These are phyloP conservation scores for Blastobotrys robertii DNA, from an alignment of 805 yeast genomes.

Conservation along the genomic window DNA sequence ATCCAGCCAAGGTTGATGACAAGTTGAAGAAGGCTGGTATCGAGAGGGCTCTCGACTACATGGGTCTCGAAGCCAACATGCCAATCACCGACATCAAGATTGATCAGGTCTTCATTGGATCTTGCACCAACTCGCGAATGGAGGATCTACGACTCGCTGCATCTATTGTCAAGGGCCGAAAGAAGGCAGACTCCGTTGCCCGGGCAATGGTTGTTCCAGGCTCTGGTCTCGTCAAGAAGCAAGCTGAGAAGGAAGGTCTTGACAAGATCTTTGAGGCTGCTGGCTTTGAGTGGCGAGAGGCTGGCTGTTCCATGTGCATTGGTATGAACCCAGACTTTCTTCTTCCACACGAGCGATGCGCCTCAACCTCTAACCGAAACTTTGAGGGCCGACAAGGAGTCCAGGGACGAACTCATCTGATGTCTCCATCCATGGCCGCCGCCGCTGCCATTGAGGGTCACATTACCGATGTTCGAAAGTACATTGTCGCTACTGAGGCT, in stretches of 20 bases:
- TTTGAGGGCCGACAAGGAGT: constrained; percentile 99
- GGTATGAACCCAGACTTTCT: constrained; percentile 99
- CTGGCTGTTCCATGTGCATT: constrained; percentile 98
- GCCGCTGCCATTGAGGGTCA: constrained; percentile 93
- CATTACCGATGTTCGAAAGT: constrained; percentile 83
- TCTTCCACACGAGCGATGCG: constrained; percentile 93
- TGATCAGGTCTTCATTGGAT: constrained; percentile 95
- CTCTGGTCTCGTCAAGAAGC: constrained; percentile 85
- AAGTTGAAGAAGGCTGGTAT: constrained; percentile 73
- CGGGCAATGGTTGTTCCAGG: constrained; percentile 94
- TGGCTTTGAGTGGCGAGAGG: constrained; percentile 98
- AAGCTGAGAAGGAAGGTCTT: constrained; percentile 92
- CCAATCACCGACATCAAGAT: constrained; percentile 65
- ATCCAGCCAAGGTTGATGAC: constrained; percentile 55
- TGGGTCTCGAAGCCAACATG: constrained; percentile 80
- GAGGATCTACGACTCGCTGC: constrained; percentile 97
- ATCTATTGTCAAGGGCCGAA: constrained; percentile 78
- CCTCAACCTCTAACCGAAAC: constrained; percentile 97
- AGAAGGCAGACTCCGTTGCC: constrained; percentile 72
- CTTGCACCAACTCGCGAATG: constrained; percentile 95
- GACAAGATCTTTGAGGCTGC: constrained; percentile 86
- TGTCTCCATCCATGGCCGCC: constrained; percentile 99
- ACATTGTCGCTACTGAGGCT: constrained; percentile 39
- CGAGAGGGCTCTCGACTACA: constrained; percentile 84
- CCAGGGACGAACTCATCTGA: constrained; percentile 84